These are phyloP conservation scores for Salinomyces thailandicus DNA, from an alignment of 2,329 filamentous ascomycete species.

Conservation along the genomic window DNA sequence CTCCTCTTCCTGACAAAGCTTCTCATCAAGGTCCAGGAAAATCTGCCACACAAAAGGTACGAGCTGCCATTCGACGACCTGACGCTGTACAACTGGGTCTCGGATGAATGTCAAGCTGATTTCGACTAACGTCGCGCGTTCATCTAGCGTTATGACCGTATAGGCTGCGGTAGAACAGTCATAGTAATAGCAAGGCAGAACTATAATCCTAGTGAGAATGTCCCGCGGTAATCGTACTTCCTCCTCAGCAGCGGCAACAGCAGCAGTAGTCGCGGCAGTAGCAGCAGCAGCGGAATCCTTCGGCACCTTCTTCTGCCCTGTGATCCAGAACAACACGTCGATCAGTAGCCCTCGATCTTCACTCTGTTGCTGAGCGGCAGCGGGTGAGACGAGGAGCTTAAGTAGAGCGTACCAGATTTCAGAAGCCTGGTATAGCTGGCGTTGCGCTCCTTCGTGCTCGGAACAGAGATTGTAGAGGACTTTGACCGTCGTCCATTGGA, in stretches of 20 bases:
- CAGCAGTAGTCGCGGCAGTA: no score
- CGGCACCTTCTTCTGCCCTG: conserved; percentile 12
- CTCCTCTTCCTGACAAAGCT: conserved; percentile 4
- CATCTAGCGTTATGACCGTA: no score
- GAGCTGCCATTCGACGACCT: conserved; percentile 8
- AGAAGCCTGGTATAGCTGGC: conserved; percentile 13
- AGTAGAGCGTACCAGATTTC: conserved; percentile 12
- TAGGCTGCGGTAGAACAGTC: no score
- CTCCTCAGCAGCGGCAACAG: no score
- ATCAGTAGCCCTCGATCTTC: conserved; percentile 7
- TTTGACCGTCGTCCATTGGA: conserved; percentile 22
- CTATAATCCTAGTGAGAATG: no score
- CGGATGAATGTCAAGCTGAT: conserved; percentile 17
- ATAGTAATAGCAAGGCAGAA: no score
- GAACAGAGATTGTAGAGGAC: conserved; percentile 37
- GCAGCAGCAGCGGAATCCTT: no score
- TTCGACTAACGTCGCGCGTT: conserved; percentile 13
- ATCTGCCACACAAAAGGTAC: conserved; percentile 15
- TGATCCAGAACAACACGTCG: conserved; percentile 21
- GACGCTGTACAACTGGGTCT: conserved; percentile 15
- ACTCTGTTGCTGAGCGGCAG: neutral
- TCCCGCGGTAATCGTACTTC: no score
- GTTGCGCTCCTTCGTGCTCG: conserved; percentile 22
- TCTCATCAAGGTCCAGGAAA: conserved; percentile 7
- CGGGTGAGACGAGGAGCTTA: conserved; percentile 4